phyloP scores from a whole-genome alignment of 495 filamentous ascomycete genomes.

The Xylaria longipes region DNA sequence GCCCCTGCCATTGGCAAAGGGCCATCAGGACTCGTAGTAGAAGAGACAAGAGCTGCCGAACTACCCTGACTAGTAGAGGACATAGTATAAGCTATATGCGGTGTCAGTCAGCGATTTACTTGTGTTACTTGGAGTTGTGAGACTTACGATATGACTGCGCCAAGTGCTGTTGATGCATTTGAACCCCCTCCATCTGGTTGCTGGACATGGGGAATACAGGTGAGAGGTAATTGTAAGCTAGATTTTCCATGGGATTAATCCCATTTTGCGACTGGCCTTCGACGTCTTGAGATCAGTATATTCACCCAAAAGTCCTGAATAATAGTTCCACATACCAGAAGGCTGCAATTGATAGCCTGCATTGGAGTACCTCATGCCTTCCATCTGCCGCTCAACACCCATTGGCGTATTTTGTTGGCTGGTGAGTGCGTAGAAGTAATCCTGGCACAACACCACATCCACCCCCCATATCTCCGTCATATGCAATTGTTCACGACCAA shows the following conservation, averaged over 20 bases:
- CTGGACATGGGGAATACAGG: background rate
- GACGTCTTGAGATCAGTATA: background rate
- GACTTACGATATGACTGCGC: background rate
- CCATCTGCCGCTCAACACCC: background rate
- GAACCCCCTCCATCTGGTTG: background rate
- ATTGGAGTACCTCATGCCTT: background rate
- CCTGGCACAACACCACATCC: background rate
- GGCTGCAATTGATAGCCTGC: background rate
- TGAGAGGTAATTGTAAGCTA: background rate
- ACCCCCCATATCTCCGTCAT: background rate
- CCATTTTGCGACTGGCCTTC: background rate
- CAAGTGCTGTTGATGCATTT: background rate
- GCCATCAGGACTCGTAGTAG: background rate
- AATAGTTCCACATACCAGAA: background rate
- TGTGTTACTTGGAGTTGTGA: background rate
- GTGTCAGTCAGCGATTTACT: background rate
- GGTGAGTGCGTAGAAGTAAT: background rate
- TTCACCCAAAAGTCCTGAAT: too few relatives aligned
- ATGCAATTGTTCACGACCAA: background rate
- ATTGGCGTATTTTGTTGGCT: background rate
- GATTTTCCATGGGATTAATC: background rate
- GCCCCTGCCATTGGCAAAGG: background rate
- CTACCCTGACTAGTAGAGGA: background rate
- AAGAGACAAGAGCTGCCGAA: background rate
- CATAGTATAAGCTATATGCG: background rate